These are phyloP conservation scores for Leccinum subgranulosum DNA, from an alignment of 768 basidiomycete genomes.

Conservation along the genomic window DNA sequence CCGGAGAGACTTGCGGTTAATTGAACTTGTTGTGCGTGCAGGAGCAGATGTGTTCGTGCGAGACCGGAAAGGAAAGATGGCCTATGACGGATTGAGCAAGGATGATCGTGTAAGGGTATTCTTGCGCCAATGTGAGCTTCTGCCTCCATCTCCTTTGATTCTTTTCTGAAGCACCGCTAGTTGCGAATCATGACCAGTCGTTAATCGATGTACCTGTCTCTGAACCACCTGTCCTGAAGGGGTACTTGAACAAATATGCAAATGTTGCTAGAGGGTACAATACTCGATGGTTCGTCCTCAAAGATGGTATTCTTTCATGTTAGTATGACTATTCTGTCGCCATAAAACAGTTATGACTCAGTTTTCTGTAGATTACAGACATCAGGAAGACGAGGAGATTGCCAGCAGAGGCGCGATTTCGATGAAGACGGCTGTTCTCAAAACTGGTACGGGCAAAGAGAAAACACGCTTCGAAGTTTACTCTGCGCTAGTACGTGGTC, in stretches of 20 bases:
- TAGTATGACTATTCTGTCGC: slow-evolving; percentile 27
- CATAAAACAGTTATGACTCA: background rate
- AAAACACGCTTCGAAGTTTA: slow-evolving; percentile 83
- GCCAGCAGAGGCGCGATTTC: slow-evolving; percentile 86
- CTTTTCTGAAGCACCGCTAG: slow-evolving; percentile 34
- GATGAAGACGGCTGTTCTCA: slow-evolving; percentile 75
- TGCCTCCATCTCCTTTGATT: background rate
- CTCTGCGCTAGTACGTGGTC: slow-evolving; percentile 49
- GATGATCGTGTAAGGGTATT: slow-evolving; percentile 83
- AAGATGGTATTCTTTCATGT: slow-evolving; percentile 85
- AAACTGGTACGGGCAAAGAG: slow-evolving; percentile 46
- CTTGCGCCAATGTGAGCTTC: slow-evolving; percentile 71
- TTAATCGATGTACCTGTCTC: slow-evolving; percentile 50
- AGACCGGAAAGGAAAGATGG: slow-evolving; percentile 70
- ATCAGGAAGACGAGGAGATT: slow-evolving; percentile 85
- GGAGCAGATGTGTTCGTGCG: slow-evolving; percentile 89
- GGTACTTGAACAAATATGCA: slow-evolving; percentile 87
- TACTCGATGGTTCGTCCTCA: slow-evolving; percentile 89
- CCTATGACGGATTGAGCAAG: slow-evolving; percentile 64
- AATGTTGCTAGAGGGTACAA: slow-evolving; percentile 91
- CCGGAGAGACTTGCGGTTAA: slow-evolving; percentile 73
- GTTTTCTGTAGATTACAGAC: slow-evolving; percentile 59
- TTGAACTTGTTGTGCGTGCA: slow-evolving; percentile 80
- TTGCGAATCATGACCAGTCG: slow-evolving; percentile 77
- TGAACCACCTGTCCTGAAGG: slow-evolving; percentile 63